These are phyloP conservation scores for Aegilops tauschii DNA, from an alignment of 176 grass and related monocot genomes.

Conservation along the genomic window DNA sequence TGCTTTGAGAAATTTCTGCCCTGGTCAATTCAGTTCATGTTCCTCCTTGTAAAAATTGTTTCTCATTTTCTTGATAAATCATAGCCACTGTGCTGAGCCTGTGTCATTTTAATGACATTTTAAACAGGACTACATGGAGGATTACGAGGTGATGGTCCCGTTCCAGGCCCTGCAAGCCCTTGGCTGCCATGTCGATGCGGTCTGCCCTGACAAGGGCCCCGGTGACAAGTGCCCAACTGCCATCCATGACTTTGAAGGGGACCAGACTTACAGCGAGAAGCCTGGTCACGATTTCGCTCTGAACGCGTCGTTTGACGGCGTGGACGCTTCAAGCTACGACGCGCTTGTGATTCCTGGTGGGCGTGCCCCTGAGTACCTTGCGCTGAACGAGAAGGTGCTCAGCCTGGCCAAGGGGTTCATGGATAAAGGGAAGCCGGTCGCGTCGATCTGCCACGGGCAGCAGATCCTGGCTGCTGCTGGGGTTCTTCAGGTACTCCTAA, in stretches of 20 bases:
- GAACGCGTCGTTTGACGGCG: constrained; percentile 63
- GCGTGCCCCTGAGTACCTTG: constrained; percentile 78
- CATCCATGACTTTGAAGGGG: constrained; percentile 94
- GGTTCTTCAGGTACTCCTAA: constrained; percentile 60
- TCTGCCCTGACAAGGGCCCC: constrained; percentile 65
- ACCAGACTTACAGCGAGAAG: constrained; percentile 97
- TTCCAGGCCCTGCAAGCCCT: constrained; percentile 94
- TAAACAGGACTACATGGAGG: constrained; percentile 93
- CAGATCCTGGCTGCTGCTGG: constrained; percentile 91
- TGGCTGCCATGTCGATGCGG: constrained; percentile 73
- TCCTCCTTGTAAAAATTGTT: neutral
- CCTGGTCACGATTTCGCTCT: constrained; percentile 85
- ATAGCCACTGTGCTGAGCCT: neutral
- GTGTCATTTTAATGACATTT: neutral
- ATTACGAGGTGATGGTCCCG: constrained; percentile 98
- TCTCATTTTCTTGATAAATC: neutral
- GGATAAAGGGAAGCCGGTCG: constrained; percentile 69
- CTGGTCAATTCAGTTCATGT: neutral
- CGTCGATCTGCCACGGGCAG: constrained; percentile 92
- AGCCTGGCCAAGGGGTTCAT: constrained; percentile 71
- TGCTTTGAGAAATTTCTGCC: neutral
- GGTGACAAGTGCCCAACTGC: constrained; percentile 85
- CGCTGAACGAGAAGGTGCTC: constrained; percentile 68
- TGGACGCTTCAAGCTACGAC: constrained; percentile 63
- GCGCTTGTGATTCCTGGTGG: constrained; percentile 95